Evolutionary conservation across 163 green algal genomes (phyloP).

Genomic region (Chlorella variabilis): DNA sequence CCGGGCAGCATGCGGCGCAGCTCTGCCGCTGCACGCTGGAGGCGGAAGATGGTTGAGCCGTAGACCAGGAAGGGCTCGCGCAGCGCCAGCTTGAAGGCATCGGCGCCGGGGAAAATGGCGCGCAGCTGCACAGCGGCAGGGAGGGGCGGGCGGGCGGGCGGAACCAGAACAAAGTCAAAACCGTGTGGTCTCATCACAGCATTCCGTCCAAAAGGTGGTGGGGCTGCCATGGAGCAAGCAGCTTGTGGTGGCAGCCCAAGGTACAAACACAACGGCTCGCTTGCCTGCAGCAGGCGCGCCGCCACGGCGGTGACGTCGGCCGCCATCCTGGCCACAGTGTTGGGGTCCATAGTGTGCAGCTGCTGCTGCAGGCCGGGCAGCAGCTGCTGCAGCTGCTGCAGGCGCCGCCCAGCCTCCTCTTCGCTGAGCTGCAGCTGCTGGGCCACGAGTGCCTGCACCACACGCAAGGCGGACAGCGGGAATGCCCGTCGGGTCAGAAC

Average conservation of each 20-base stretch:
- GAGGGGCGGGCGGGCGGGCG: neutral
- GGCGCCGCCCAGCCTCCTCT: neutral
- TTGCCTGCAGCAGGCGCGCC: slow-evolving; percentile 19
- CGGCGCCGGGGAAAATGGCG: slow-evolving; percentile 3
- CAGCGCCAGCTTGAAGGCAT: slow-evolving; percentile 33
- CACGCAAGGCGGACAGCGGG: neutral
- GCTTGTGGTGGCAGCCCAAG: no score
- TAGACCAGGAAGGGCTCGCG: slow-evolving; percentile 19
- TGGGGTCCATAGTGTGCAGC: neutral
- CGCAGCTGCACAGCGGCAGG: slow-evolving; percentile 5
- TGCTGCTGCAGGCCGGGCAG: slow-evolving; percentile 21
- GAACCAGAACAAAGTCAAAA: no score
- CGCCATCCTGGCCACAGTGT: neutral
- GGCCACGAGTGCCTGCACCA: neutral
- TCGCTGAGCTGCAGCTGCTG: slow-evolving; percentile 17
- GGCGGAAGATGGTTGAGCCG: neutral
- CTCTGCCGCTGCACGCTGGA: slow-evolving; percentile 16
- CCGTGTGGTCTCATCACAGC: no score
- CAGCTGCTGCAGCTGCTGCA: slow-evolving; percentile 13
- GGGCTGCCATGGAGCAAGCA: no score
- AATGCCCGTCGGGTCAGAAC: no score
- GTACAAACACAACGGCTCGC: no score
- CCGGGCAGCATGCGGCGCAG: slow-evolving; percentile 28
- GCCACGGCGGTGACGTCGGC: neutral
- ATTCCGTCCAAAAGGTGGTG: neutral